Base-by-base conservation (phyloP, 192 early-diverging fungal genomes). In the Gryganskiella cystojenkinii region DNA sequence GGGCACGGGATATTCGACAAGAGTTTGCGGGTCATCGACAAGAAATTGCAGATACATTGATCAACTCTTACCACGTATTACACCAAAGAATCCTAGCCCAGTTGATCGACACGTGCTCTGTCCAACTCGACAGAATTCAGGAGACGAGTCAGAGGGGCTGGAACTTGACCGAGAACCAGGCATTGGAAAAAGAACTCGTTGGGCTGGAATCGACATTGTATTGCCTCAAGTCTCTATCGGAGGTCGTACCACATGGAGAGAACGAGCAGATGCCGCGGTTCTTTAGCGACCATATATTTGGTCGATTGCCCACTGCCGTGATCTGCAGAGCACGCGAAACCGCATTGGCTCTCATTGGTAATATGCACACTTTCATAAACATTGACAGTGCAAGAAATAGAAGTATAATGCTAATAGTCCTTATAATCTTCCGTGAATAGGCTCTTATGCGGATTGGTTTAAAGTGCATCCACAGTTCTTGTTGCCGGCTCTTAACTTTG, bases 31-130 rank as follows among this genome's bases (percentile, higher is more conserved):
- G 79, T 34, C 92, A 88, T 64, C 86, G 91, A 28, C 86, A 91
- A 33, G 91, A 94, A 69, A 82, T 90, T n/a, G 90, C 89, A 9
- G 92, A 94, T 54, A 89, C 90, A 6, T 82, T 94, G 43, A 83
- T 91, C 35, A 90, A 86, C 61, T 78, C 86, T 6, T 94, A 92
- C 70, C 88, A 88, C 67, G 85, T 90, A 15, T 80, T 92, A 25
- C 85, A 87, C 31, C 71, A 80, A 24, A 81, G 85, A 30, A 86
- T 92, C 79, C 66, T 92, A 43, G 56, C 78, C 1, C 67, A 78
- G 40, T 67, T 90, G 2, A 67, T 82, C 35, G 81, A 82, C 20
- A 60, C 75, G 0, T 65, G 67, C 25, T 33, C 65, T 13, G 28
- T 33, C 5, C 81, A 79, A 42, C 47, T 79, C 37, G 67, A 72